phyloP scores from a whole-genome alignment of 257 asterid genomes.

The Solanum etuberosum region DNA sequence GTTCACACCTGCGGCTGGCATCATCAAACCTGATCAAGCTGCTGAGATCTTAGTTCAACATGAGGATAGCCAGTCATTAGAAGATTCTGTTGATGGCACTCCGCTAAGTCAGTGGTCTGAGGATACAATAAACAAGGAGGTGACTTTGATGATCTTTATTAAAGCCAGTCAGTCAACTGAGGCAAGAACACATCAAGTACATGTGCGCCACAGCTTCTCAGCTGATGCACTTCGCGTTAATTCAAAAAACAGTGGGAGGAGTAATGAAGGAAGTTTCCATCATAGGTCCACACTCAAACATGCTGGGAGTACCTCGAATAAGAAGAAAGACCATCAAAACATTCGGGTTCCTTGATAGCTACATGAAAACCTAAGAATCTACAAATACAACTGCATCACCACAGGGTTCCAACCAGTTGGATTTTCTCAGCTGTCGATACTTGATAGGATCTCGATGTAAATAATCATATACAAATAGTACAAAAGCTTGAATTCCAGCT shows the following conservation, averaged over 20 bases:
- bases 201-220: constrained; percentile 36
- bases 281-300: constrained; percentile 5
- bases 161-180: constrained; percentile 44
- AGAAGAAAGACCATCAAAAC: not conserved
- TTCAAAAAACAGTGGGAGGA: constrained; percentile 25
- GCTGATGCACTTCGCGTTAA: constrained; percentile 15
- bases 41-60: constrained; percentile 49
- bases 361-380: not conserved
- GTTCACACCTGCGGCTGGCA: constrained; percentile 71
- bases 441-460: not conserved
- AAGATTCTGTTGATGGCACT: constrained; percentile 46
- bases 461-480: not conserved
- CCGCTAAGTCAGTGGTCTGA: constrained; percentile 82
- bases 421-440: not conserved
- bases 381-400: not conserved
- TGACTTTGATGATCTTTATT: constrained; percentile 38
- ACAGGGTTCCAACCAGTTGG: not conserved
- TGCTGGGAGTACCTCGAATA: not conserved
- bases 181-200: constrained; percentile 30
- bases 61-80: constrained; percentile 51
- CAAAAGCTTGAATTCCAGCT: not conserved
- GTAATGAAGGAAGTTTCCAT: constrained; percentile 25
- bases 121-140: constrained; percentile 65
- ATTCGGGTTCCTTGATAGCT: not conserved
- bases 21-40: constrained; percentile 47